Conservation (phyloP, 495 filamentous ascomycete genomes). For the Neurospora sp. region DNA sequence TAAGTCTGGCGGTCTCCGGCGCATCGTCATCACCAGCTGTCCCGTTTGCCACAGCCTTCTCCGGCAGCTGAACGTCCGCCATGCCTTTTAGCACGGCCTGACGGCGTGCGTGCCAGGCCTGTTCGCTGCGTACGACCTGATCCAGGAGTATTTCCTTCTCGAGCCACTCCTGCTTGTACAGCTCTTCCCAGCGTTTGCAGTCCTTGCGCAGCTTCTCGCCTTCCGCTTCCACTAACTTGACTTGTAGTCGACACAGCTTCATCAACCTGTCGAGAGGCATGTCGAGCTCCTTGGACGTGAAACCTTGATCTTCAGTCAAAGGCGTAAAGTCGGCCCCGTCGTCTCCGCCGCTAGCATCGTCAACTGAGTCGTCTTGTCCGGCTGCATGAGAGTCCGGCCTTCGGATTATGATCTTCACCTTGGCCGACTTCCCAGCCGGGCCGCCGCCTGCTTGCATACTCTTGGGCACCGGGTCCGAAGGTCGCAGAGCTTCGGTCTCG, state of each 20-base stretch:
- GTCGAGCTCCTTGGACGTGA: slow-evolving; percentile 60
- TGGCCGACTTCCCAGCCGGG: slow-evolving; percentile 47
- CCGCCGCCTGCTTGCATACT: slow-evolving; percentile 45
- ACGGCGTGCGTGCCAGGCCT: slow-evolving; percentile 36
- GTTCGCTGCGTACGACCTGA: slow-evolving; percentile 43
- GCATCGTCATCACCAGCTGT: background rate
- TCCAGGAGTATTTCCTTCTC: slow-evolving; percentile 65
- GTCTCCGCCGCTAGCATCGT: slow-evolving; percentile 41
- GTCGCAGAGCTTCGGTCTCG: slow-evolving; percentile 85
- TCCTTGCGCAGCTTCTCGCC: slow-evolving; percentile 49
- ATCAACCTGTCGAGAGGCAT: slow-evolving; percentile 61
- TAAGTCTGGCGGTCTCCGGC: background rate
- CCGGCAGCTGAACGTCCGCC: slow-evolving; percentile 19
- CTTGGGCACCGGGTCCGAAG: slow-evolving; percentile 78
- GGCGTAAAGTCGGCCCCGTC: slow-evolving; percentile 35
- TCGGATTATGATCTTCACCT: slow-evolving; percentile 56
- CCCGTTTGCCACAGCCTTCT: background rate
- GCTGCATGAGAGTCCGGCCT: slow-evolving; percentile 42
- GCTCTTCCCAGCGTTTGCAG: slow-evolving; percentile 52
- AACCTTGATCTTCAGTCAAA: slow-evolving; percentile 51
- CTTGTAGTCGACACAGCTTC: slow-evolving; percentile 62
- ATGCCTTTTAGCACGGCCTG: slow-evolving; percentile 29
- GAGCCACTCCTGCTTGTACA: slow-evolving; percentile 66
- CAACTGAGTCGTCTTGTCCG: slow-evolving; percentile 42
- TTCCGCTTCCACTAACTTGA: slow-evolving; percentile 74